Evolutionary conservation across 2,329 filamentous ascomycete species (phyloP), one percentile per base, ranked within the genome.

Genomic region (Penicillium paneum): DNA sequence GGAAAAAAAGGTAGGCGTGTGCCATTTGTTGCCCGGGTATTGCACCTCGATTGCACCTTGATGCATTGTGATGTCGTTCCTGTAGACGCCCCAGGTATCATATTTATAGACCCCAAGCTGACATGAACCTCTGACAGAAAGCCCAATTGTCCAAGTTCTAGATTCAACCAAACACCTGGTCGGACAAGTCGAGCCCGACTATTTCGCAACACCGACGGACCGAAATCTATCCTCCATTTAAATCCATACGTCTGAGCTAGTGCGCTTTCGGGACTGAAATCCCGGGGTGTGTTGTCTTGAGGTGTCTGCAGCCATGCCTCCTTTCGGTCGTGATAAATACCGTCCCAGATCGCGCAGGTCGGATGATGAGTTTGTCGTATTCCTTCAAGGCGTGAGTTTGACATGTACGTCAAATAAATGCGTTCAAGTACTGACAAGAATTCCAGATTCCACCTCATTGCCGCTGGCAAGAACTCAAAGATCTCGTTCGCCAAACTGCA

Each of bases 391-490:
- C 19, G 74, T 76, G 62, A 68, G 72, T 50, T 41, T 24, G 8
- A 12, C 17, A 17, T 21, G 19, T 24, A n/a, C 31, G 1, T 28
- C 17, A 31, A 43, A 24, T 32, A 31, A 43, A 24, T 32, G 36
- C 10, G 48, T 46, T 52, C 43, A 63, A 17, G 8, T 13, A 17
- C 52, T 62, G 60, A 61, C 55, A 44, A 47, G 11, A 42, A 53
- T 26, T 32, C 15, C 39, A 76, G 74, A 73, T 76, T 49, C 74
- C 74, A 46, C 63, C 71, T 11, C 73, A 75, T 54, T 76, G 74
- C 52, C 73, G 74, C 53, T 76, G 74, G 74, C 74, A 76, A 60
- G 74, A 76, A 60, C 58, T 76, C 38, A 76, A 76, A 52, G 74
- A 76, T 52, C 59, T 76, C n/a, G 71, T 76, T 17, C 74, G 74